These are phyloP conservation scores for Trametes punicea DNA, from an alignment of 768 basidiomycete species.

Conservation along the genomic window DNA sequence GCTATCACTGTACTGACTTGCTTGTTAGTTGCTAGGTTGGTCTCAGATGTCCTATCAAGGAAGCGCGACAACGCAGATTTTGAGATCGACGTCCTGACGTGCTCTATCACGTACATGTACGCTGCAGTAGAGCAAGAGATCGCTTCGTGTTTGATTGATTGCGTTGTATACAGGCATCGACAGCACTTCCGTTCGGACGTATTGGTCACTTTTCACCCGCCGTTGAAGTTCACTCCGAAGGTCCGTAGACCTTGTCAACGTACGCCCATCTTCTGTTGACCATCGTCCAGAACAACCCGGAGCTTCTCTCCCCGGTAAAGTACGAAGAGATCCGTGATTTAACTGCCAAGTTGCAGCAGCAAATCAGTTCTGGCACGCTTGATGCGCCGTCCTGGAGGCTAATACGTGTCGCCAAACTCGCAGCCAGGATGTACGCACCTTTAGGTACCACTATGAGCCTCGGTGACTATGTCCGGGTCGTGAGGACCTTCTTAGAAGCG, in stretches of 20 bases:
- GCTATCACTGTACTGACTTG: conserved; percentile 1
- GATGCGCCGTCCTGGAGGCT: conserved; percentile 85
- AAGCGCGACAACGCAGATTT: conserved; percentile 68
- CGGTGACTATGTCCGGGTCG: conserved; percentile 80
- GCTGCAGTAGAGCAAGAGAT: conserved; percentile 6
- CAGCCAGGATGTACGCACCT: conserved; percentile 79
- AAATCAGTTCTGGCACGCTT: conserved; percentile 74
- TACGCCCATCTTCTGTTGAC: not conserved
- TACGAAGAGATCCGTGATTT: conserved; percentile 55
- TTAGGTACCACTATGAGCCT: conserved; percentile 84
- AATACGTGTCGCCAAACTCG: conserved; percentile 71
- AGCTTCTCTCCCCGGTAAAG: conserved; percentile 65
- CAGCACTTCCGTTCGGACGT: conserved; percentile 89
- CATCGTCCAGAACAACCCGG: conserved; percentile 59
- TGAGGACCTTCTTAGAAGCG: conserved; percentile 69
- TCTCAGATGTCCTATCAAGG: conserved; percentile 72
- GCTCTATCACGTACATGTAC: conserved; percentile 82
- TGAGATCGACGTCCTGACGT: conserved; percentile 68
- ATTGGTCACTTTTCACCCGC: conserved; percentile 75
- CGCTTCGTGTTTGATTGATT: conserved; percentile 8
- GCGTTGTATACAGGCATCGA: conserved; percentile 60
- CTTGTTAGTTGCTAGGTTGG: conserved; percentile 68
- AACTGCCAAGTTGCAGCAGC: conserved; percentile 61
- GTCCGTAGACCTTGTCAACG: conserved; percentile 30
- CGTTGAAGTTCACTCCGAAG: conserved; percentile 63